phyloP scores from a whole-genome alignment of 179 eudicot genomes.

The Dionaea muscipula region DNA sequence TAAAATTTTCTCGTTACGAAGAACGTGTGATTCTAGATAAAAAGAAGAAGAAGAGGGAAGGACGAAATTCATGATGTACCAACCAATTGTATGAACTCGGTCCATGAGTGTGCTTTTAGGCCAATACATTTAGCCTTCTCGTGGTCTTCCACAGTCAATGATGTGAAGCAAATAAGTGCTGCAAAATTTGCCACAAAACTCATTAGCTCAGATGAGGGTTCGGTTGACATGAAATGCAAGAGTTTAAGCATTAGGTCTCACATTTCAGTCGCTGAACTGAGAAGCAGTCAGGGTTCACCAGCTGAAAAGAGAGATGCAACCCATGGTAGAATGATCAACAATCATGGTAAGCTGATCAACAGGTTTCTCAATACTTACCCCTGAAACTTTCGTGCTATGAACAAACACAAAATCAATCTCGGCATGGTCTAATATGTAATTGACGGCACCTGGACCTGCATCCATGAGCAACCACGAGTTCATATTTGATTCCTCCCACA shows the following conservation, averaged over 20 bases:
- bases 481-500: background rate
- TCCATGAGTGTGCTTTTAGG: slow-evolving; percentile 51
- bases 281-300: slow-evolving; percentile 49
- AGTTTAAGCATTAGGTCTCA: slow-evolving; percentile 16
- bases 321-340: background rate
- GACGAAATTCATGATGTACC: slow-evolving; percentile 1
- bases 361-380: slow-evolving; percentile 34
- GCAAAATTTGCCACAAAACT: slow-evolving; percentile 19
- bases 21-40: too few relatives aligned
- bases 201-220: background rate
- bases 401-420: slow-evolving; percentile 78
- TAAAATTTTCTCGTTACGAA: too few relatives aligned
- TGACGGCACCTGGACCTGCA: slow-evolving; percentile 68
- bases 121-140: slow-evolving; percentile 36
- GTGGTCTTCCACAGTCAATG: slow-evolving; percentile 40
- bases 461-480: background rate
- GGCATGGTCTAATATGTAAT: slow-evolving; percentile 70
- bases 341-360: background rate
- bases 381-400: slow-evolving; percentile 55
- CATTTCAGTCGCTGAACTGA: slow-evolving; percentile 59
- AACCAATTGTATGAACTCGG: slow-evolving; percentile 58
- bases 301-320: slow-evolving; percentile 27
- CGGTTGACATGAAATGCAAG: background rate
- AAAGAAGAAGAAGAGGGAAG: too few relatives aligned
- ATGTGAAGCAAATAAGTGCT: slow-evolving; percentile 73